A percentile compares a stretch with the other conserved stretches of the same genome.
These are phyloP conservation scores for Phialophora verrucosa DNA, from an alignment of 2,329 filamentous ascomycete species.

Conservation along the genomic window DNA sequence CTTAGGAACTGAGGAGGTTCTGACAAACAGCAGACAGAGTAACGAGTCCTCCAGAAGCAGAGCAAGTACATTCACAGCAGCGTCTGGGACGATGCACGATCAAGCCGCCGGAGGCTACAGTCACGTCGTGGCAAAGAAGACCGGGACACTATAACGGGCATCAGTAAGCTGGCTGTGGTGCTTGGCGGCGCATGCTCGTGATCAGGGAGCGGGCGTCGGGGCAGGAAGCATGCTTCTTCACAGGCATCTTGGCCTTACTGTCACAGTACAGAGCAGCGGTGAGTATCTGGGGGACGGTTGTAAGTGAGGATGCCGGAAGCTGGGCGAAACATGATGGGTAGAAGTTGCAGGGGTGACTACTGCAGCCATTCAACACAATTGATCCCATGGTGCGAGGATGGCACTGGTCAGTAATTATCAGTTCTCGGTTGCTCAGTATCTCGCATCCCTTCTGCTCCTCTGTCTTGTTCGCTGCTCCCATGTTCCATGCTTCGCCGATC, in stretches of 20 bases:
- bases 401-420: neutral
- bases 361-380: no score
- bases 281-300: no score
- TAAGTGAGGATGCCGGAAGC: neutral
- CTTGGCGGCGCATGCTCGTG: conserved; percentile 1
- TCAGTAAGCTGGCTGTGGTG: conserved; percentile 33
- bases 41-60: conserved; percentile 19
- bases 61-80: neutral
- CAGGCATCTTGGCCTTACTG: neutral
- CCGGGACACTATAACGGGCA: conserved; percentile 34
- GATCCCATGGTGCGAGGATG: neutral
- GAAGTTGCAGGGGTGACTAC: neutral
- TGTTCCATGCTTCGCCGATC: neutral
- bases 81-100: neutral
- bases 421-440: neutral
- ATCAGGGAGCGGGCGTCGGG: no score
- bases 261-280: conserved; percentile 4
- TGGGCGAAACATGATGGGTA: neutral
- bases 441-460: neutral
- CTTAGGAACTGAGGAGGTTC: conserved; percentile 28
- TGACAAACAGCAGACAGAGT: conserved; percentile 38
- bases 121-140: conserved; percentile 32
- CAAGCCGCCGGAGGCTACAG: conserved; percentile 15
- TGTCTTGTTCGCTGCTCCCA: neutral
- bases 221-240: conserved; percentile 1